Evolutionary conservation across 805 yeast genomes (phyloP).

Genomic region (Starmerella floris): DNA sequence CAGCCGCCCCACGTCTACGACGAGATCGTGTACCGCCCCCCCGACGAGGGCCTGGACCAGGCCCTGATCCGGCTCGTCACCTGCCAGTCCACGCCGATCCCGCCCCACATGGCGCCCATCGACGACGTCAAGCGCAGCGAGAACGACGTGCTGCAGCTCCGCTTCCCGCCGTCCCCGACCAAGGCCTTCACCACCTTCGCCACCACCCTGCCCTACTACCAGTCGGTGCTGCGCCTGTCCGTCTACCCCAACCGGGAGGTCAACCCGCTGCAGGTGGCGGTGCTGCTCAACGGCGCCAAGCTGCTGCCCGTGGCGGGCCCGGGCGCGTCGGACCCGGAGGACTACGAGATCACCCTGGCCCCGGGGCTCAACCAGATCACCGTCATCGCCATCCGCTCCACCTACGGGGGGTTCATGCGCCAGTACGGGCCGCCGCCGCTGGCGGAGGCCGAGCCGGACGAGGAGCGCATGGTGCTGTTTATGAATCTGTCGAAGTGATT

Average conservation of each 20-base stretch:
- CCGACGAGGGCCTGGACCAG: constrained; percentile 16
- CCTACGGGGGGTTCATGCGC: constrained; percentile 19
- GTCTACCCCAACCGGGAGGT: constrained; percentile 35
- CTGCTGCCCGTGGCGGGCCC: constrained; percentile 18
- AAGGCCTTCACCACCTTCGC: constrained; percentile 19
- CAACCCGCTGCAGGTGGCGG: constrained; percentile 25
- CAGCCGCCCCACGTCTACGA: constrained; percentile 20
- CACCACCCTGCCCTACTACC: constrained; percentile 34
- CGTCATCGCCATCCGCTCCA: constrained; percentile 21
- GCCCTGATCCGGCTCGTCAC: constrained; percentile 22
- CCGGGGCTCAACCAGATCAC: constrained; percentile 30
- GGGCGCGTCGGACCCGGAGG: constrained; percentile 7
- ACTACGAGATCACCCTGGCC: constrained; percentile 25
- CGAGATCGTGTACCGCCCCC: constrained; percentile 20
- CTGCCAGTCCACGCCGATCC: constrained; percentile 16
- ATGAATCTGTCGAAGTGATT: constrained; percentile 25
- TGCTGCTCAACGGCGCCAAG: constrained; percentile 25
- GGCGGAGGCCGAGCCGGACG: constrained; percentile 22
- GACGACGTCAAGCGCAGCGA: constrained; percentile 19
- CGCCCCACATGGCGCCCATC: constrained; percentile 17
- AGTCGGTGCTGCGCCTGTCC: constrained; percentile 35
- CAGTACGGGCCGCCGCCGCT: constrained; percentile 24
- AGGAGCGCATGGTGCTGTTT: constrained; percentile 23
- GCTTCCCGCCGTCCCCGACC: constrained; percentile 20
- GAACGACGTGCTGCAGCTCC: constrained; percentile 20